These are phyloP conservation scores for Capsicum pubescens DNA, from an alignment of 257 asterid genomes.

Conservation along the genomic window DNA sequence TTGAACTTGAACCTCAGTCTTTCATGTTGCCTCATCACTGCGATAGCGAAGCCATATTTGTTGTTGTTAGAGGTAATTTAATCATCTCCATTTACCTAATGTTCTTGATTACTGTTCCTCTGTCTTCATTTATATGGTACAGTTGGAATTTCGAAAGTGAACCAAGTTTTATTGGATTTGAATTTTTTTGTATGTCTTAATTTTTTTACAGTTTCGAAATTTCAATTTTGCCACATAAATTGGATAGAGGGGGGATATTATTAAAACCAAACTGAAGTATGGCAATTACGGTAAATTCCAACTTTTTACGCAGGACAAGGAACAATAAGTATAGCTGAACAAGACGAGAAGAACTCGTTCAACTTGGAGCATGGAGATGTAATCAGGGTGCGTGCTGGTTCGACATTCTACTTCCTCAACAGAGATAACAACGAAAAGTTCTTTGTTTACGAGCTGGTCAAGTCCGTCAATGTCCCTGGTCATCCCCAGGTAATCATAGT, in stretches of 20 bases:
- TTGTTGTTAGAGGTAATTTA: slow-evolving; percentile 31
- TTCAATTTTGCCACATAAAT: too few species aligned
- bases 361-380: slow-evolving; percentile 50
- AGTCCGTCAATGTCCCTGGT: slow-evolving; percentile 51
- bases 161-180: too few species aligned
- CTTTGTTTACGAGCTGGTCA: slow-evolving; percentile 40
- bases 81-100: background rate
- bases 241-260: too few species aligned
- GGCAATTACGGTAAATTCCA: background rate
- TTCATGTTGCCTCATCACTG: slow-evolving; percentile 54
- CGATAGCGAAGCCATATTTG: slow-evolving; percentile 43
- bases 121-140: too few species aligned
- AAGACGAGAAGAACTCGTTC: slow-evolving; percentile 38
- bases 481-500: slow-evolving; percentile 40
- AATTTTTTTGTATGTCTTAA: too few species aligned
- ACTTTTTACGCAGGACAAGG: slow-evolving; percentile 41
- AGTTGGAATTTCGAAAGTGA: background rate
- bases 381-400: slow-evolving; percentile 45
- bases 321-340: slow-evolving; percentile 35
- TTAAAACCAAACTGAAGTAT: background rate
- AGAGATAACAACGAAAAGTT: slow-evolving; percentile 41
- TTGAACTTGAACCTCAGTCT: slow-evolving; percentile 49
- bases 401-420: slow-evolving; percentile 45
- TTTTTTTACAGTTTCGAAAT: too few species aligned
- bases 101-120: background rate